Base-by-base conservation (phyloP, 352 stramenopile genomes). In the Phytophthora lateralis region DNA sequence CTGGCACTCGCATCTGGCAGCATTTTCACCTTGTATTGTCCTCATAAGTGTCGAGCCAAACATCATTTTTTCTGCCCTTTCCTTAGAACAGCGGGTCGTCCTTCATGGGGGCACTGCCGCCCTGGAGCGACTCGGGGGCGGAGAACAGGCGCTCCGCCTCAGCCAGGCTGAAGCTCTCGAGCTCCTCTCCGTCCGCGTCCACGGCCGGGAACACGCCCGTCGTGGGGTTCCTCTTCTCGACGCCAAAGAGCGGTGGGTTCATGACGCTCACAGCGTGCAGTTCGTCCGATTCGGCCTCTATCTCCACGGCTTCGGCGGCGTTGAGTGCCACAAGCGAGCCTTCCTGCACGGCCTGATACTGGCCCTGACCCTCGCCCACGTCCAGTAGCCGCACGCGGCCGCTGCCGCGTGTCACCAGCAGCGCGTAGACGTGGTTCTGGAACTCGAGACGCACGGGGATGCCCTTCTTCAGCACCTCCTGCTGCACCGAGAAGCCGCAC, bases 211-310 rank as follows among this genome's bases (percentile, higher is more conserved):
- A 93, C 39, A 93, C 77, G 18, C 80, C 82, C 29, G 70, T 87
- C 24, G 49, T 38, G 26, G 65, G 34, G 32, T 81, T 66, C 26
- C 60, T 80, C 54, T 80, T 52, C 55, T 93, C 84, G 1, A 64
- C 34, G 17, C 80, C 82, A 21, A 81, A 84, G 34, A 93, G 60
- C 44, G 84, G 84, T 43, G 84, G 84, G 63, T 93, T 93, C 80
- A 93, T 87, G 57, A 93, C 80, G 61, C 84, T 93, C 63, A 93
- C 80, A 27, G 77, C 71, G 44, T 90, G 78, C 38, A 93, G 70
- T 49, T 90, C 82, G 45, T 89, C 82, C 18, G 76, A 71, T 47
- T 85, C 56, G 20, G 81, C 76, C 21, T 76, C 68, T 10, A 93
- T 67, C 34, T 86, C 67, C 0, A 82, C 65, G 26, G 69, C 65